phyloP scores from a whole-genome alignment of 371 early-diverging fungal genomes.

The Mortierella sp. region DNA sequence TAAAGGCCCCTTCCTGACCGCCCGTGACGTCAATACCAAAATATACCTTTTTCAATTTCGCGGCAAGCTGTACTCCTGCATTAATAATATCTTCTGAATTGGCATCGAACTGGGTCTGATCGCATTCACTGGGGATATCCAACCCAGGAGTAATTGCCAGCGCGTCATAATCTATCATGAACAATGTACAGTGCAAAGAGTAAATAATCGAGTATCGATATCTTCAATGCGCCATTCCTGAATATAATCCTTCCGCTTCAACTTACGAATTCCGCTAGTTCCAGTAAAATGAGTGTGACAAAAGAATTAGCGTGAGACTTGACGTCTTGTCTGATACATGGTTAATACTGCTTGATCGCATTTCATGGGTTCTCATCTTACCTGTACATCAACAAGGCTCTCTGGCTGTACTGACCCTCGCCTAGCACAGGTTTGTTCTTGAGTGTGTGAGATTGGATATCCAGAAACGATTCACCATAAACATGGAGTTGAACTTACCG shows the following conservation, averaged over 20 bases:
- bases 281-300: too few species aligned
- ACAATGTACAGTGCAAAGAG: background rate
- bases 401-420: conserved; percentile 62
- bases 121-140: conserved; percentile 64
- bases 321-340: background rate
- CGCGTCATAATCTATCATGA: conserved; percentile 70
- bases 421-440: conserved; percentile 42
- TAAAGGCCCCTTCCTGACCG: too few species aligned
- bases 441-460: background rate
- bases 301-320: too few species aligned
- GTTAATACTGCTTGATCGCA: too few species aligned
- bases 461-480: background rate
- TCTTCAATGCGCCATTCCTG: background rate
- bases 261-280: conserved; percentile 70
- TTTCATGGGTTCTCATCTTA: background rate
- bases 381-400: conserved; percentile 67
- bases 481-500: conserved; percentile 39
- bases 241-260: background rate
- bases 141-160: conserved; percentile 63
- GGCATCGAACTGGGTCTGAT: conserved; percentile 65
- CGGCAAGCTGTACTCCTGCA: conserved; percentile 62
- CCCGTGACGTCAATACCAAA: background rate
- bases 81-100: conserved; percentile 50
- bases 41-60: conserved; percentile 60
- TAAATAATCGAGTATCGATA: background rate